Percentiles rank a stretch among this genome's conserved stretches.
Conservation (phyloP, 768 basidiomycete genomes). For the Dentipellis sp. region DNA sequence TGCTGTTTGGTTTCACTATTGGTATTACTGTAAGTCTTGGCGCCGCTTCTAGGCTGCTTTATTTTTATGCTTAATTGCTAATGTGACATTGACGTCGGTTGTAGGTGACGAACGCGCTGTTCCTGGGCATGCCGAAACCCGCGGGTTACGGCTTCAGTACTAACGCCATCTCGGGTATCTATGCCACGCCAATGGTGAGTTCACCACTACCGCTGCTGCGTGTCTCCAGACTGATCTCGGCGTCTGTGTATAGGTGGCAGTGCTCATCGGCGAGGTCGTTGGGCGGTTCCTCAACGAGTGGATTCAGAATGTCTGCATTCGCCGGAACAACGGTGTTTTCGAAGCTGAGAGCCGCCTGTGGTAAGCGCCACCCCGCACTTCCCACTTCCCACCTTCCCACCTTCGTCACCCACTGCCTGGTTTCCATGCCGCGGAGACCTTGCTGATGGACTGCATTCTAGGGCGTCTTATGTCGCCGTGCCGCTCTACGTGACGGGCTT, state of each 20-base stretch:
- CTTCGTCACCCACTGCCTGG: neutral
- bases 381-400: no score
- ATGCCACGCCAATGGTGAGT: conserved; percentile 45
- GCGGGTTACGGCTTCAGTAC: conserved; percentile 41
- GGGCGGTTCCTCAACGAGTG: conserved; percentile 42
- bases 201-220: neutral
- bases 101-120: conserved; percentile 56
- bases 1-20: conserved; percentile 54
- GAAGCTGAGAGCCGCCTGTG: conserved; percentile 47
- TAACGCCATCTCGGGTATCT: conserved; percentile 39
- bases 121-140: conserved; percentile 44
- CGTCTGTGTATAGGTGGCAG: conserved; percentile 26
- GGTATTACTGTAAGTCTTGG: conserved; percentile 40
- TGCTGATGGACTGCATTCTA: conserved; percentile 12
- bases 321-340: conserved; percentile 39
- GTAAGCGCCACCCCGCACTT: conserved; percentile 21
- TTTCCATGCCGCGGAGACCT: neutral
- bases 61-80: neutral
- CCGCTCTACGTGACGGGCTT: conserved; percentile 54
- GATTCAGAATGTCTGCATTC: conserved; percentile 33
- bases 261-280: conserved; percentile 38
- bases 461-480: conserved; percentile 51
- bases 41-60: neutral
- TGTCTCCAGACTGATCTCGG: neutral
- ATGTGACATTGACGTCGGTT: neutral